Evolutionary conservation across 1,284 basidiomycete genomes (phyloP).

Genomic region (Lentinula novae-zelandiae): DNA sequence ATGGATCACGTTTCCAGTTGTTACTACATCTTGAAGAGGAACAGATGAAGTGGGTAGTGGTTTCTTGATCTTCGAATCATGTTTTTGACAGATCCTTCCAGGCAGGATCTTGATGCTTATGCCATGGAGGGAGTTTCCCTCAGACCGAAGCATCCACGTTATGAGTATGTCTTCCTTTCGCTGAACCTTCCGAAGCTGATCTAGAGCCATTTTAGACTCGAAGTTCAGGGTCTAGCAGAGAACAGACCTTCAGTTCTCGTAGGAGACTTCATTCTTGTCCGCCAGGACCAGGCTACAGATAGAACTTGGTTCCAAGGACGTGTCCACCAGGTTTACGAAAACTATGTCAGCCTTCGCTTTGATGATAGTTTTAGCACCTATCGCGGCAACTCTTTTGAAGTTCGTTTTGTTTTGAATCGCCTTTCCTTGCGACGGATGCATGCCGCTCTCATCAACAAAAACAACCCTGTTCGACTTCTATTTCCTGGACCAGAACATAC

Average conservation of each 20-base stretch:
- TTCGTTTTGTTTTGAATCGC: slow-evolving; percentile 49
- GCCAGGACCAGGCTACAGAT: slow-evolving; percentile 20
- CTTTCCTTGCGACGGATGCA: slow-evolving; percentile 49
- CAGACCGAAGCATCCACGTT: slow-evolving; percentile 30
- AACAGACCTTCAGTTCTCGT: slow-evolving; percentile 47
- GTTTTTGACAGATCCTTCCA: slow-evolving; percentile 16
- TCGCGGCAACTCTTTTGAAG: slow-evolving; percentile 39
- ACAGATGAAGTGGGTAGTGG: slow-evolving; percentile 33
- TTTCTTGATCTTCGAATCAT: not conserved
- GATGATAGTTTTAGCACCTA: slow-evolving; percentile 37
- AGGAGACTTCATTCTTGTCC: slow-evolving; percentile 46
- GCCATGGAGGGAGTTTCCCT: slow-evolving; percentile 35
- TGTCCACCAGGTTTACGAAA: slow-evolving; percentile 38
- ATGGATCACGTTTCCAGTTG: slow-evolving; percentile 36
- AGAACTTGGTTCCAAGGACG: slow-evolving; percentile 46
- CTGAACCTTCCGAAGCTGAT: not conserved
- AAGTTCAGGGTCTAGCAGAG: slow-evolving; percentile 46
- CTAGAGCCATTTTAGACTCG: slow-evolving; percentile 28
- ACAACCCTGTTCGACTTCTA: slow-evolving; percentile 35
- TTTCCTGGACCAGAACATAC: slow-evolving; percentile 38
- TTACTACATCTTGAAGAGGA: slow-evolving; percentile 46
- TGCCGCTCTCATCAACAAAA: slow-evolving; percentile 35
- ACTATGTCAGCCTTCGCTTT: slow-evolving; percentile 41
- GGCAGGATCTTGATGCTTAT: slow-evolving; percentile 42
- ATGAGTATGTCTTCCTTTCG: slow-evolving; percentile 29